A percentile compares a stretch with the other conserved stretches of the same genome.
phyloP scores from a whole-genome alignment of 2,329 filamentous ascomycete genomes.

The Phaeosphaeria sp. region DNA sequence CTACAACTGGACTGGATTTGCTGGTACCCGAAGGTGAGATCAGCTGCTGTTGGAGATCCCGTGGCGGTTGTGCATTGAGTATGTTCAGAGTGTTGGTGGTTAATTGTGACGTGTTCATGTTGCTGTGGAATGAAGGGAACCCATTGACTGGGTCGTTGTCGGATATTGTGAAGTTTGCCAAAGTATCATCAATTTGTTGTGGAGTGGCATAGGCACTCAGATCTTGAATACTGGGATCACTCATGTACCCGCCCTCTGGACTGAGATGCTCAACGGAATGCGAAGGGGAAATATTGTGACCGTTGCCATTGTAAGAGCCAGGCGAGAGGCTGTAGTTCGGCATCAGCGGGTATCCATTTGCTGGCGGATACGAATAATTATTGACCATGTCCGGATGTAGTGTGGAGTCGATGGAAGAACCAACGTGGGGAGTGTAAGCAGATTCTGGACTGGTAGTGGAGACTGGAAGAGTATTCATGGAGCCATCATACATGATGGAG shows the following conservation, averaged over 20 bases:
- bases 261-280: conserved; percentile 49
- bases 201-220: conserved; percentile 40
- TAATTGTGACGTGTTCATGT: conserved; percentile 36
- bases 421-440: conserved; percentile 40
- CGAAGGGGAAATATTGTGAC: conserved; percentile 44
- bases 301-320: conserved; percentile 33
- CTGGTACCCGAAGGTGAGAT: conserved; percentile 46
- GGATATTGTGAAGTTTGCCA: conserved; percentile 34
- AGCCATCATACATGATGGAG: conserved; percentile 40
- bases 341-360: conserved; percentile 31
- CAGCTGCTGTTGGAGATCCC: conserved; percentile 38
- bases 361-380: conserved; percentile 38
- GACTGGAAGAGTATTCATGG: conserved; percentile 30
- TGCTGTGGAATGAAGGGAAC: conserved; percentile 31
- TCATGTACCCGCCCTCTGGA: conserved; percentile 42
- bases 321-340: conserved; percentile 40
- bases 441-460: conserved; percentile 35
- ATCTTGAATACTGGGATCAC: conserved; percentile 41
- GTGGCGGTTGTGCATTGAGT: conserved; percentile 38
- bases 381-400: conserved; percentile 40
- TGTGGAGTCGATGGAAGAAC: conserved; percentile 45
- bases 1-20: conserved; percentile 45
- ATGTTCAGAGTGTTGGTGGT: conserved; percentile 36
- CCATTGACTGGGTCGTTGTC: conserved; percentile 29
- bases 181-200: conserved; percentile 39